A percentile compares a stretch with the other conserved stretches of the same genome.
These are phyloP conservation scores for Eucalyptus curtisii DNA, from an alignment of 345 rosid genomes.

Conservation along the genomic window DNA sequence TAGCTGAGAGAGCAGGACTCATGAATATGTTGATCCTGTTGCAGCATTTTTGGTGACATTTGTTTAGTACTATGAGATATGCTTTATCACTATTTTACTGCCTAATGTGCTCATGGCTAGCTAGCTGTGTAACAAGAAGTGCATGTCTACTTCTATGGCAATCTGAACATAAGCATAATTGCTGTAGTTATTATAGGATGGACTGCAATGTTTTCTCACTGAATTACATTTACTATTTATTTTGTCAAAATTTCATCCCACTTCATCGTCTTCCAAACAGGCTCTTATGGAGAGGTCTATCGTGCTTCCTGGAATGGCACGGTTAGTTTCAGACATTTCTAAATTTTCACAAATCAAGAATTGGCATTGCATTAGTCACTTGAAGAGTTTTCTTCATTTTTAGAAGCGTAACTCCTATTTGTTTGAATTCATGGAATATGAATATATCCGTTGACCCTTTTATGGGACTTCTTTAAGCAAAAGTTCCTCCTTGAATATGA, in stretches of 20 bases:
- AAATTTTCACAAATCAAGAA: not conserved
- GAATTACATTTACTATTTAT: not conserved
- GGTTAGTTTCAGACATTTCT: conserved; percentile 33
- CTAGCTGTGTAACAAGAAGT: not conserved
- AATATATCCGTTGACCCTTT: fast-evolving
- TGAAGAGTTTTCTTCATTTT: not conserved
- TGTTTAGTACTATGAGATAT: not conserved
- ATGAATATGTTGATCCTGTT: not conserved
- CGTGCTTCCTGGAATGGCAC: conserved; percentile 90
- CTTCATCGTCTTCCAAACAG: conserved; percentile 19
- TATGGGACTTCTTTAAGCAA: not conserved
- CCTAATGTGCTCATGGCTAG: not conserved
- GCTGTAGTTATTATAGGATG: not conserved
- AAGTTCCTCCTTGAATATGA: not conserved
- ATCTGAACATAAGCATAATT: no score
- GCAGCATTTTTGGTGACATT: not conserved
- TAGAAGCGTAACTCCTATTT: not conserved
- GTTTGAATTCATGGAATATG: not conserved
- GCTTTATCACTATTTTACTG: not conserved
- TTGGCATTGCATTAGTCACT: not conserved
- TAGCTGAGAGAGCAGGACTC: no score
- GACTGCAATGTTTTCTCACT: not conserved
- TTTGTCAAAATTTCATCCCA: not conserved
- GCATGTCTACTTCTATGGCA: not conserved
- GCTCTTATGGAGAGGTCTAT: conserved; percentile 95